Percentiles rank a stretch among this genome's conserved stretches.
phyloP scores from a whole-genome alignment of 1,139 yeast species.

The Scheffersomyces quercinus region DNA sequence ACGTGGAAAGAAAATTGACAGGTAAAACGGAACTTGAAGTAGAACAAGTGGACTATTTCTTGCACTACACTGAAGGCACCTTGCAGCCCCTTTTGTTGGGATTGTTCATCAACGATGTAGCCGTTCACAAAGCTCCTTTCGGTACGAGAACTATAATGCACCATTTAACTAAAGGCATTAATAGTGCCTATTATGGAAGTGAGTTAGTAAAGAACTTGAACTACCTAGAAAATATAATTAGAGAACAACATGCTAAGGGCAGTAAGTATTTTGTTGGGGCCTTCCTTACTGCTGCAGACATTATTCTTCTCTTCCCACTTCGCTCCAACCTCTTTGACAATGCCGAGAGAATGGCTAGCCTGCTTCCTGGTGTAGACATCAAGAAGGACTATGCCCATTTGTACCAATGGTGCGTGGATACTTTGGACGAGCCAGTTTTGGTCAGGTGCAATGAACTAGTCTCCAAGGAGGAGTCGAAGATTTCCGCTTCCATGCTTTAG shows the following conservation, averaged over 20 bases:
- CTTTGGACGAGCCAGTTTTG: conserved; percentile 20
- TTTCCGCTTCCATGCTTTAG: too few relatives aligned
- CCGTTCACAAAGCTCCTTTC: conserved; percentile 32
- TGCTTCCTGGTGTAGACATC: conserved; percentile 9
- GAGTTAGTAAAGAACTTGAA: conserved; percentile 26
- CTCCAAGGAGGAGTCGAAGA: conserved; percentile 2
- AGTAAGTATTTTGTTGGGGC: conserved; percentile 37
- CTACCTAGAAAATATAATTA: conserved; percentile 32
- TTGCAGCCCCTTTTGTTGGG: conserved; percentile 37
- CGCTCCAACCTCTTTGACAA: conserved; percentile 20
- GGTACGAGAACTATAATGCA: conserved; percentile 26
- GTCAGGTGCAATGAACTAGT: conserved; percentile 21
- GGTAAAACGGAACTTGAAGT: conserved; percentile 26
- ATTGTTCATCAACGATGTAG: conserved; percentile 27
- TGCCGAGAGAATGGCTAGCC: conserved; percentile 9
- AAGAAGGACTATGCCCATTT: conserved; percentile 23
- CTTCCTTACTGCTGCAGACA: conserved; percentile 40
- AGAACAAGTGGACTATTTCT: conserved; percentile 33
- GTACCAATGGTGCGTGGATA: conserved; percentile 24
- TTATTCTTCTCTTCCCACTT: conserved; percentile 39
- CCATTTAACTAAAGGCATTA: conserved; percentile 24
- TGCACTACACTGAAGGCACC: conserved; percentile 43
- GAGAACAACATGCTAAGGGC: conserved; percentile 23
- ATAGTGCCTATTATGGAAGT: conserved; percentile 25
- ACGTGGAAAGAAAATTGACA: conserved; percentile 23